Conservation (phyloP, 2,329 filamentous ascomycete species). For the Clarireedia sp. region DNA sequence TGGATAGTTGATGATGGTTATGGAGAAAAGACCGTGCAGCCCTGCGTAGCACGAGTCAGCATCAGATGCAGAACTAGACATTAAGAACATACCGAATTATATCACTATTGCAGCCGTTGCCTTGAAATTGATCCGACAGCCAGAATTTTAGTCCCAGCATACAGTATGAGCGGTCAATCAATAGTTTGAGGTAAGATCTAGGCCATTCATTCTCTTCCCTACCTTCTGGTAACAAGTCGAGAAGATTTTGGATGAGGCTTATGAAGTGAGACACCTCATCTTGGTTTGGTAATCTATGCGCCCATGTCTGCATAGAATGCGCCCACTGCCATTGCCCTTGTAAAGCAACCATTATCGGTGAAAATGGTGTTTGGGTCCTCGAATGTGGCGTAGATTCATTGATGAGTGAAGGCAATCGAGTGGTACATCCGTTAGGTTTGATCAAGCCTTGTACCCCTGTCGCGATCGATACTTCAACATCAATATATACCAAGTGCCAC, state of each 20-base stretch:
- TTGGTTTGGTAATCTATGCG: background rate
- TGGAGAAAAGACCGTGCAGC: slow-evolving; percentile 8
- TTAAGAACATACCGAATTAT: slow-evolving; percentile 3
- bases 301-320: slow-evolving; percentile 7
- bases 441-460: slow-evolving; percentile 7
- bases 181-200: slow-evolving; percentile 8
- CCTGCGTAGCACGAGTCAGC: background rate
- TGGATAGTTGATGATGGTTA: slow-evolving; percentile 3
- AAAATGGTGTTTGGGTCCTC: background rate
- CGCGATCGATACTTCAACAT: slow-evolving; percentile 8
- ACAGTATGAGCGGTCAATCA: slow-evolving; percentile 11
- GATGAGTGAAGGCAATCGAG: slow-evolving; percentile 1
- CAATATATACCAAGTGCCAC: slow-evolving; percentile 8
- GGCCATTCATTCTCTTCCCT: slow-evolving; percentile 3
- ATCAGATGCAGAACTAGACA: background rate
- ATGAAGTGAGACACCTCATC: slow-evolving; percentile 5
- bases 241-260: background rate
- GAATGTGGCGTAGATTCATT: background rate
- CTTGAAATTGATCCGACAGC: slow-evolving; percentile 9
- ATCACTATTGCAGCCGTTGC: slow-evolving; percentile 9
- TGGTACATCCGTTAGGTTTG: background rate
- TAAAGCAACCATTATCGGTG: slow-evolving; percentile 1
- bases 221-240: background rate
- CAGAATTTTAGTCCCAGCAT: slow-evolving; percentile 12
- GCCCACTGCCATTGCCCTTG: slow-evolving; percentile 12